Evolutionary conservation across 1,284 basidiomycete species (phyloP), one percentile per base, ranked within the genome.

Genomic region (Vanrija sp.): DNA sequence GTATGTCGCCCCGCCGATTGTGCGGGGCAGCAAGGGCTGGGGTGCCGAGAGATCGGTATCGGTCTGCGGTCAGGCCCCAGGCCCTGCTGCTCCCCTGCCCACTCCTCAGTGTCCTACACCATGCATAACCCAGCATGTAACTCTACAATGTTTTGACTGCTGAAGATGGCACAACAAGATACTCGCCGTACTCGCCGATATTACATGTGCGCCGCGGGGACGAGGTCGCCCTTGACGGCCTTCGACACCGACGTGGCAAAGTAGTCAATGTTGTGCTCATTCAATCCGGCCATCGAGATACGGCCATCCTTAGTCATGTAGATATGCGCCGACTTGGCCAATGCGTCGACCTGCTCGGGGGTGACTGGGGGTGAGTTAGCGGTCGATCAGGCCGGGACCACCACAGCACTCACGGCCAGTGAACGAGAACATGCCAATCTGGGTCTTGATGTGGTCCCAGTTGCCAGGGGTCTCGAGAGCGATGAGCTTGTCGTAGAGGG

Each of bases 221-320:
- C 39, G 64, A 92, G 81, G 58, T 81, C 81, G 65, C 88, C 88
- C 80, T 85, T 88, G 67, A 93, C 89, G 59, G 86, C 89, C 69
- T 85, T 85, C 74, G 87, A 83, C 53, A 94, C 87, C 68, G 85
- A 85, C 78, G 90, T 83, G 29, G 90, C 89, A 78, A 94, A 94
- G 82, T 94, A 90, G 66, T 88, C 86, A 67, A 97, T 86, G 81
- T 98, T 98, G 72, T 80, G 76, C 58, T 81, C 79, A 81, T 97
- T 98, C 71, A 98, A 78, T 26, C 91, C 96, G 63, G 96, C 92
- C 92, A 97, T 96, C 46, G 91, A 93, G 69, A 94, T 93, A 66
- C 91, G 87, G 44, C 91, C 91, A 61, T 81, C 78, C 53, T 71
- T 69, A 16, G 81, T 82, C 65, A 83, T 68, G 81, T 98, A 98